These are phyloP conservation scores for Xylaria polymorpha DNA, from an alignment of 2,329 filamentous ascomycete species.

Conservation along the genomic window DNA sequence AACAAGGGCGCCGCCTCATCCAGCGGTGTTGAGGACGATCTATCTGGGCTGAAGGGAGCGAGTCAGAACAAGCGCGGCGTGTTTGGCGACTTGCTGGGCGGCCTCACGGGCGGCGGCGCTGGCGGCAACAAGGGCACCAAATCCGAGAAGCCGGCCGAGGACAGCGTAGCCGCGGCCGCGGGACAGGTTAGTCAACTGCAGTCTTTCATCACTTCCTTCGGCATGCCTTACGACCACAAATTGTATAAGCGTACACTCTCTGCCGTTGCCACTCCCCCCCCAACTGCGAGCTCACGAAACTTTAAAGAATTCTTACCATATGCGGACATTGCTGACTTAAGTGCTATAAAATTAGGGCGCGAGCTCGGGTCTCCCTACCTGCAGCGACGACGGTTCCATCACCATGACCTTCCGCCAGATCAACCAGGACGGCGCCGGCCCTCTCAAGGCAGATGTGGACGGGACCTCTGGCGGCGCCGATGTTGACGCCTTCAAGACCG, in stretches of 20 bases:
- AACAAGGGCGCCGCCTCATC: conserved; percentile 53
- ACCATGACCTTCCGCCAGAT: conserved; percentile 75
- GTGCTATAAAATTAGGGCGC: conserved; percentile 54
- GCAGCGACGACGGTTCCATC: conserved; percentile 68
- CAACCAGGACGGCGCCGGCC: conserved; percentile 77
- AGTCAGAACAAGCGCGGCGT: conserved; percentile 29
- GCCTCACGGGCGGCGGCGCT: conserved; percentile 47
- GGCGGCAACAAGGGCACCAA: conserved; percentile 55
- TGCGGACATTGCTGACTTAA: not conserved
- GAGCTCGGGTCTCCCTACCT: conserved; percentile 68
- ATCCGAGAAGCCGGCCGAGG: conserved; percentile 58
- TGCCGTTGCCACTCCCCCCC: not conserved
- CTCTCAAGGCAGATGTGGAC: conserved; percentile 70
- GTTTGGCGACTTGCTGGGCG: conserved; percentile 37
- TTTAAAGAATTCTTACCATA: not conserved
- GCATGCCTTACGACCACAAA: not conserved
- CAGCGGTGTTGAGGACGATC: conserved; percentile 58
- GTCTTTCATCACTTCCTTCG: not conserved
- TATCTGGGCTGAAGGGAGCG: conserved; percentile 42
- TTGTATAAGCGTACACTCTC: not conserved
- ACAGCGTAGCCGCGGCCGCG: conserved; percentile 63
- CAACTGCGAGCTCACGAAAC: not conserved
- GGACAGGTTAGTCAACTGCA: conserved; percentile 52
- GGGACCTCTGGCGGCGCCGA: conserved; percentile 72
- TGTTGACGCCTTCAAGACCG: conserved; percentile 67